Evolutionary conservation across 2,329 filamentous ascomycete species (phyloP).

Genomic region (Pseudocercospora musae): DNA sequence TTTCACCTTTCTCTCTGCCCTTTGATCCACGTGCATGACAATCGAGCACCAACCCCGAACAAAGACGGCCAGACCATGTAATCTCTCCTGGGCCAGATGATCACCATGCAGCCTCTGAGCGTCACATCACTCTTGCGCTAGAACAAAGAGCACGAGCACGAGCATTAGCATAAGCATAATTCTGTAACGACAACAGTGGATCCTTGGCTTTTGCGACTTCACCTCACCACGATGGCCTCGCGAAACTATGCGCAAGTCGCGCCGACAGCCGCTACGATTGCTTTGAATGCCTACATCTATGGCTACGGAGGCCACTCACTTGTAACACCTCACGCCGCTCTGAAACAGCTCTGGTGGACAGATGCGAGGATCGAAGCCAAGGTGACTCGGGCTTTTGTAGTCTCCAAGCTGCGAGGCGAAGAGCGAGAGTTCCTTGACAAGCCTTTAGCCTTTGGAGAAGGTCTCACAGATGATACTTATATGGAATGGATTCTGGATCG

Average conservation of each 20-base stretch:
- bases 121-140: slow-evolving; percentile 1
- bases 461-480: slow-evolving; percentile 69
- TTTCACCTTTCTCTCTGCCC: not conserved
- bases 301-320: slow-evolving; percentile 50
- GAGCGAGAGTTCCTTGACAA: slow-evolving; percentile 62
- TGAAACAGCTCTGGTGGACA: slow-evolving; percentile 67
- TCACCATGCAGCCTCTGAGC: not conserved
- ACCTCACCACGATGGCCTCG: slow-evolving; percentile 28
- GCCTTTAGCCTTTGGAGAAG: slow-evolving; percentile 65
- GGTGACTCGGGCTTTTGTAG: slow-evolving; percentile 66
- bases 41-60: not conserved
- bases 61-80: not conserved
- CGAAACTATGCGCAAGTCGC: slow-evolving; percentile 35
- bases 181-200: slow-evolving; percentile 1
- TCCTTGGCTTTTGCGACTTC: not conserved
- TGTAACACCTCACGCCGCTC: slow-evolving; percentile 47
- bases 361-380: slow-evolving; percentile 65
- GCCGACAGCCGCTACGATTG: slow-evolving; percentile 38
- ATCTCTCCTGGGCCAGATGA: not conserved
- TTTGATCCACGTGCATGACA: not conserved
- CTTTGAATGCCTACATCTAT: slow-evolving; percentile 50
- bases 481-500: slow-evolving; percentile 73
- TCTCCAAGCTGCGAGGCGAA: slow-evolving; percentile 60
- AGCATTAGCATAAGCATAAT: slow-evolving; percentile 3
- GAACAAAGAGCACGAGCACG: slow-evolving; percentile 1